Conservation (phyloP, 1,284 basidiomycete genomes). For the Trichosporon asahii region DNA sequence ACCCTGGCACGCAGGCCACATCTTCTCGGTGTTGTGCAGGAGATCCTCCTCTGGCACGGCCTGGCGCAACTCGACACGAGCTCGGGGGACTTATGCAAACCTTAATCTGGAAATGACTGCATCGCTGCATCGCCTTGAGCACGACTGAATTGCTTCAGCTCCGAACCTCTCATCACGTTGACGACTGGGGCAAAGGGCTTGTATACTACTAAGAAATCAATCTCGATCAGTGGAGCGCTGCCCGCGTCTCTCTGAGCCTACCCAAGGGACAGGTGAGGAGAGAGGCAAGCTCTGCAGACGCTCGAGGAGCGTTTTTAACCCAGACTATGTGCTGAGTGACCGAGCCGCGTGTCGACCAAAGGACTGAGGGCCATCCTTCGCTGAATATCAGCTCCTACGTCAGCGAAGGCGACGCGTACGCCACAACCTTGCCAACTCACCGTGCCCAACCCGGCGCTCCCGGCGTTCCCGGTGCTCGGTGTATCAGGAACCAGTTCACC, state of each 20-base stretch:
- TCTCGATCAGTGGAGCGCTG: too few relatives aligned
- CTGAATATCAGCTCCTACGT: not conserved
- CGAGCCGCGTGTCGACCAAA: not conserved
- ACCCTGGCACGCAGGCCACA: too few relatives aligned
- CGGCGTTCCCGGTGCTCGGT: too few relatives aligned
- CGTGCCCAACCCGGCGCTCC: not conserved
- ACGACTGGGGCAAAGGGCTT: slow-evolving; percentile 3
- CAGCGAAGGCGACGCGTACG: not conserved
- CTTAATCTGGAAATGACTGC: not conserved
- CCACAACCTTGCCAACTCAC: not conserved
- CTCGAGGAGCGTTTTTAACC: too few relatives aligned
- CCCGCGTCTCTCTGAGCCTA: too few relatives aligned
- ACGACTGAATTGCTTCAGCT: slow-evolving; percentile 1
- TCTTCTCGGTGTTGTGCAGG: not conserved
- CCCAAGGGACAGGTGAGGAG: too few relatives aligned
- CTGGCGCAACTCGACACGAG: not conserved
- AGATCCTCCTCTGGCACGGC: too few relatives aligned
- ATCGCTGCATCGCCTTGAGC: slow-evolving; percentile 3
- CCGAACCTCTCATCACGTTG: not conserved
- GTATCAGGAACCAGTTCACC: too few relatives aligned
- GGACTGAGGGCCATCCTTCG: not conserved
- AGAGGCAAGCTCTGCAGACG: too few relatives aligned
- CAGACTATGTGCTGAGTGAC: not conserved
- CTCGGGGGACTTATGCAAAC: not conserved
- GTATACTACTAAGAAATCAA: too few relatives aligned